Evolutionary conservation across 139 green algal species (phyloP).

Genomic region (Coelastrella sp.): DNA sequence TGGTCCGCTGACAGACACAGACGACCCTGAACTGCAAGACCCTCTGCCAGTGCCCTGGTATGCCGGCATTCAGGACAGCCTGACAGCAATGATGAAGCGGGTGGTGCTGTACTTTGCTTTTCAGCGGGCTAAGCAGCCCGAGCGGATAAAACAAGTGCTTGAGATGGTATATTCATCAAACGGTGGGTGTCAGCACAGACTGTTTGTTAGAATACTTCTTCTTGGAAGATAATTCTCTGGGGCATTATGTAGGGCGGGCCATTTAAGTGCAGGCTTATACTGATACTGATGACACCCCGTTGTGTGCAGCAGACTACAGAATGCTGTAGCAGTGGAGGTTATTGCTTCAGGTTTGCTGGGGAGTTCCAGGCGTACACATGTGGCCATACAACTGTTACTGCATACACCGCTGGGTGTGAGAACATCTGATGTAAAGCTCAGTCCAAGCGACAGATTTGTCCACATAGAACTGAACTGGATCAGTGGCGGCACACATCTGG

Average conservation of each 20-base stretch:
- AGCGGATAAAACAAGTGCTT: slow-evolving; percentile 58
- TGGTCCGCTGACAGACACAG: slow-evolving; percentile 23
- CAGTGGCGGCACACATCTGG: no score
- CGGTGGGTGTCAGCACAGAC: slow-evolving; percentile 8
- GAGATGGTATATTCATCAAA: slow-evolving; percentile 74
- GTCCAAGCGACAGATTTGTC: no score
- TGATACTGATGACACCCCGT: no score
- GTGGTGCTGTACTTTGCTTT: slow-evolving; percentile 77
- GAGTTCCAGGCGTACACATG: no score
- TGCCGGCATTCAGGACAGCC: not conserved
- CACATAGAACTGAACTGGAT: no score
- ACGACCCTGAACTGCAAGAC: slow-evolving; percentile 40
- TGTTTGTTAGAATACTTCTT: not conserved
- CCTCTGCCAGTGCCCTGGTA: slow-evolving; percentile 37
- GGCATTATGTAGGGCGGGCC: no score
- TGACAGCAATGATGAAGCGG: slow-evolving; percentile 62
- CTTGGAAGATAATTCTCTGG: no score
- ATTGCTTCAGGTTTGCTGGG: not conserved
- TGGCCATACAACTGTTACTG: no score
- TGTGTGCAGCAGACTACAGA: not conserved
- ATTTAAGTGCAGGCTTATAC: no score
- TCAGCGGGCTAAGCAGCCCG: slow-evolving; percentile 67
- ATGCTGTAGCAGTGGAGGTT: not conserved
- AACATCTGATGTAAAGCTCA: no score
- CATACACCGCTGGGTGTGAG: no score